Conservation (phyloP, 352 stramenopile species). For the Globisporangium cystogenes region DNA sequence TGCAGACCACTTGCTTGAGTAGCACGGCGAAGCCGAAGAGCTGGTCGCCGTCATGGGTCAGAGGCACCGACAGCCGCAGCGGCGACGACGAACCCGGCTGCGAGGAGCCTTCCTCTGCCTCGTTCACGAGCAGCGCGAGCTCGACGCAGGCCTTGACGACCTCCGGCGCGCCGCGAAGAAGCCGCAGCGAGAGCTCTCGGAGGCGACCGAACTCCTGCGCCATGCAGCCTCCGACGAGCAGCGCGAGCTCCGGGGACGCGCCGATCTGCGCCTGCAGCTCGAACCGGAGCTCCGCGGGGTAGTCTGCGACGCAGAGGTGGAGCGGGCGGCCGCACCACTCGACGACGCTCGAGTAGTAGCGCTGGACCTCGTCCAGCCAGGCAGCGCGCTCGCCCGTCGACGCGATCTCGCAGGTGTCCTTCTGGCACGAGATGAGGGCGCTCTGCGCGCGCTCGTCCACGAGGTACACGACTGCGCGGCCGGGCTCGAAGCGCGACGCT, state of each 20-base stretch:
- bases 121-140: conserved; percentile 13
- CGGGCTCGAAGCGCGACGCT: not conserved
- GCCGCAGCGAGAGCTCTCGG: not conserved
- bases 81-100: not conserved
- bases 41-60: not conserved
- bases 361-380: conserved; percentile 8
- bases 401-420: not conserved
- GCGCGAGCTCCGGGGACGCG: not conserved
- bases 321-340: conserved; percentile 3
- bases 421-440: conserved; percentile 7
- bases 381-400: not conserved
- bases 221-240: conserved; percentile 10
- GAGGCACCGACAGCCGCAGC: conserved; percentile 1
- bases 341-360: conserved; percentile 2
- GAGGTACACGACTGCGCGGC: conserved; percentile 10
- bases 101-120: not conserved
- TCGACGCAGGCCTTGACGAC: conserved; percentile 5
- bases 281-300: conserved; percentile 1
- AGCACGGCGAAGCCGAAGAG: conserved; percentile 6
- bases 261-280: conserved; percentile 1
- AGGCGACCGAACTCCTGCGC: not conserved
- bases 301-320: conserved; percentile 10
- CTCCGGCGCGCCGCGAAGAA: not conserved
- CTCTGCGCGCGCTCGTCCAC: conserved; percentile 5
- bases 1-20: conserved; percentile 6